phyloP scores from a whole-genome alignment of 139 green algal genomes.

The Haematococcus lacustris region DNA sequence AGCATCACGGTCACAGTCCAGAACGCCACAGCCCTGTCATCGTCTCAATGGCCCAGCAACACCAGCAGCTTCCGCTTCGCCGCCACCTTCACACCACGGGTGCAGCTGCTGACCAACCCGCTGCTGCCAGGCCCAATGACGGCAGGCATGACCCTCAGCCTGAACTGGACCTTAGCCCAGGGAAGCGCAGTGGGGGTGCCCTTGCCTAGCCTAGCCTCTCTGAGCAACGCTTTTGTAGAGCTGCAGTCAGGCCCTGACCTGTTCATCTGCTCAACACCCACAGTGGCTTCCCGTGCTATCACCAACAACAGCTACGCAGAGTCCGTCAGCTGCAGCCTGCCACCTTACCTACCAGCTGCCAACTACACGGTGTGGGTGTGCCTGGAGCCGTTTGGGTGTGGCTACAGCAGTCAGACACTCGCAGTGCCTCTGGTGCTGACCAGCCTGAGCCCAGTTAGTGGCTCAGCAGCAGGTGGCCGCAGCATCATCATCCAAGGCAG shows the following conservation, averaged over 20 bases:
- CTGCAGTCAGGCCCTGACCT: not conserved
- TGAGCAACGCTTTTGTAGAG: no score
- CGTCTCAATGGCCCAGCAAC: no score
- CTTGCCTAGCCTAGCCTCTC: no score
- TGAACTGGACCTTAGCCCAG: no score
- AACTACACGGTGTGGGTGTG: constrained; percentile 8
- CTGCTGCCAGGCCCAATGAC: no score
- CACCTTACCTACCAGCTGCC: constrained; percentile 6
- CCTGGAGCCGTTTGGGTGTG: not conserved
- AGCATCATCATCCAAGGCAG: constrained; percentile 11
- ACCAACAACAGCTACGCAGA: constrained; percentile 4
- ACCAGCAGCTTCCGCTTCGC: no score
- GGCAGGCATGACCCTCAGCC: no score
- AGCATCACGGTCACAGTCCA: no score
- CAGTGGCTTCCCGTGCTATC: not conserved
- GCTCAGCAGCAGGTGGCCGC: constrained; percentile 19
- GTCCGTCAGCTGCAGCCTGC: constrained; percentile 16
- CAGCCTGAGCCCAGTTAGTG: not conserved
- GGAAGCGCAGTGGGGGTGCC: no score
- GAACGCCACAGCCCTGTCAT: no score
- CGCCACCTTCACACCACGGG: no score
- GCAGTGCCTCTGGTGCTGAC: constrained; percentile 8
- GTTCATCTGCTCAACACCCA: constrained; percentile 8
- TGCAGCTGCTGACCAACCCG: no score
- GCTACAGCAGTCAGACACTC: not conserved